These are phyloP conservation scores for Podila horticola DNA, from an alignment of 192 early-diverging fungal species.

Conservation along the genomic window DNA sequence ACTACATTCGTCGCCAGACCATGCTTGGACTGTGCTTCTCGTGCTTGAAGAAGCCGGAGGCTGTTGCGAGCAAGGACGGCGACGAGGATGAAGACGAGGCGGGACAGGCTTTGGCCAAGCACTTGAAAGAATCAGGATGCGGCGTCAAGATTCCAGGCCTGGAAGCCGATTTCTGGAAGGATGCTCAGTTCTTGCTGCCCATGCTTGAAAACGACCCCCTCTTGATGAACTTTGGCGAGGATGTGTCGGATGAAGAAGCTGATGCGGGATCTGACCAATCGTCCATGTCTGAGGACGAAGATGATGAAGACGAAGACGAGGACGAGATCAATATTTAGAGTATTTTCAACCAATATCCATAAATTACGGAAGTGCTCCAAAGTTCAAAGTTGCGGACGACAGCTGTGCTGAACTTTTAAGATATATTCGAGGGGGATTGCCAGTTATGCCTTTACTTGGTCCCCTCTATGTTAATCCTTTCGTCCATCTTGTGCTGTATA, in stretches of 20 bases:
- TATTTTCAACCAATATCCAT: not conserved
- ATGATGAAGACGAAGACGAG: constrained; percentile 41
- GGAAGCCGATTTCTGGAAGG: constrained; percentile 75
- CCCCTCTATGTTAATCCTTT: no score
- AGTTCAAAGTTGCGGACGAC: not conserved
- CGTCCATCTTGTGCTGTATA: no score
- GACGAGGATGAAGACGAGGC: not conserved
- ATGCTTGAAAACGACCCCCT: constrained; percentile 89
- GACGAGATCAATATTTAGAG: constrained; percentile 23
- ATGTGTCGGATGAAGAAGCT: constrained; percentile 68
- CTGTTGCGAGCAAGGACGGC: constrained; percentile 11
- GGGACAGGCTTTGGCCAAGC: constrained; percentile 58
- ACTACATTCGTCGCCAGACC: constrained; percentile 81
- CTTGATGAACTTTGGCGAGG: constrained; percentile 78
- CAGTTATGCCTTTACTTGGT: no score
- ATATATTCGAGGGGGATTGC: no score
- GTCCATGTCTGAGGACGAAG: constrained; percentile 11
- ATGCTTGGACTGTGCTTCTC: constrained; percentile 74
- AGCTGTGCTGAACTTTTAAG: not conserved
- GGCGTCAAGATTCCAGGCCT: constrained; percentile 60
- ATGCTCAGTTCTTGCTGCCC: constrained; percentile 81
- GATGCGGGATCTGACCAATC: constrained; percentile 26
- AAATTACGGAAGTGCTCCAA: no score
- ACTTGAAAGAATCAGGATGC: constrained; percentile 69
- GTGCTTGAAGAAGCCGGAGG: constrained; percentile 66